Percentiles rank a stretch among this genome's conserved stretches.
phyloP scores from a whole-genome alignment of 345 rosid species.

The Linum usitatissimum region DNA sequence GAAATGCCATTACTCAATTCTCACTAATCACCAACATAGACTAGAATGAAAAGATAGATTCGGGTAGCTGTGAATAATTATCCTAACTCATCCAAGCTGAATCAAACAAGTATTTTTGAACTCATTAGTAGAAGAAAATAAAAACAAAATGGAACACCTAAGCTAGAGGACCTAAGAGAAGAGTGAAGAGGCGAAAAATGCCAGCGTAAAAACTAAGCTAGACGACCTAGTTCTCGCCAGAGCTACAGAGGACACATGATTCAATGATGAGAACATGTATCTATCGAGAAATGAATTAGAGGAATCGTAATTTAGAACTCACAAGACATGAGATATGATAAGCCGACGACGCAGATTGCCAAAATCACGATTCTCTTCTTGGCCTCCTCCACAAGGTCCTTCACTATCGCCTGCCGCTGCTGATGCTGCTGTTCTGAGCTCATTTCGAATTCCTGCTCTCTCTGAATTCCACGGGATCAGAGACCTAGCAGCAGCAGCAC shows the following conservation, averaged over 20 bases:
- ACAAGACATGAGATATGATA: slow-evolving; percentile 89
- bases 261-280: neutral
- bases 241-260: neutral
- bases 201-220: neutral
- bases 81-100: neutral
- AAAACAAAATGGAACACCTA: no score
- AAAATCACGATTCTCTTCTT: slow-evolving; percentile 83
- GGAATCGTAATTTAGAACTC: slow-evolving; percentile 20
- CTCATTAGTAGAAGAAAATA: no score
- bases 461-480: neutral
- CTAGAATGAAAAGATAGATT: neutral
- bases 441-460: neutral
- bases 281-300: neutral
- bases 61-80: neutral
- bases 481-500: neutral
- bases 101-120: neutral
- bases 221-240: neutral
- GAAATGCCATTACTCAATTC: neutral
- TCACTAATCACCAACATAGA: neutral
- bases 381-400: slow-evolving; percentile 89
- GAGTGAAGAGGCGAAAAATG: neutral
- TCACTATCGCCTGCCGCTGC: slow-evolving; percentile 44
- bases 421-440: neutral
- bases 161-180: neutral
- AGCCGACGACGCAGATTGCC: slow-evolving; percentile 78